These are phyloP conservation scores for Angomonas deanei DNA, from an alignment of 208 protist genomes.

Conservation along the genomic window DNA sequence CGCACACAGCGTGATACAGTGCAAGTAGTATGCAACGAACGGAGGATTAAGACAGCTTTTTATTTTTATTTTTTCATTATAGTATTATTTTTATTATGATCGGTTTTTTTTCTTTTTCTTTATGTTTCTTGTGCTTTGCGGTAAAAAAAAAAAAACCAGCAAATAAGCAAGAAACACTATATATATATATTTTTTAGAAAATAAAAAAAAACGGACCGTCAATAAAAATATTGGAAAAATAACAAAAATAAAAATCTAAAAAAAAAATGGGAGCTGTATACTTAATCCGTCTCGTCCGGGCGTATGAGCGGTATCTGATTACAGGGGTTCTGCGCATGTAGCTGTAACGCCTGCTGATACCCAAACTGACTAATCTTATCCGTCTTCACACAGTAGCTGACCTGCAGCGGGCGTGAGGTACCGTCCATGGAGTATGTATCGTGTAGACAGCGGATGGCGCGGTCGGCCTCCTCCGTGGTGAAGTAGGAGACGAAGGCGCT, in stretches of 20 bases:
- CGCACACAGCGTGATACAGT: too few species aligned
- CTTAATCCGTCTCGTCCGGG: background rate
- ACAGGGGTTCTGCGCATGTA: conserved; percentile 49
- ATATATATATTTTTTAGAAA: background rate
- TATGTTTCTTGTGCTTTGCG: too few species aligned
- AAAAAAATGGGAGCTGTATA: too few species aligned
- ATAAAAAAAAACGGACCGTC: background rate
- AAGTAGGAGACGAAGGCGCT: conserved; percentile 67
- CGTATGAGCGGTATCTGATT: conserved; percentile 32
- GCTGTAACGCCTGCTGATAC: conserved; percentile 47
- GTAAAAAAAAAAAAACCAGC: background rate
- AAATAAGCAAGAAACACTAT: background rate
- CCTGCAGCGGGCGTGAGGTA: conserved; percentile 65
- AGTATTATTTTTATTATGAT: too few species aligned
- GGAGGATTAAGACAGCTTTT: too few species aligned
- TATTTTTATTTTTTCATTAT: too few species aligned
- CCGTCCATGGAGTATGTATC: conserved; percentile 68
- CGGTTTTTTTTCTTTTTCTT: too few species aligned
- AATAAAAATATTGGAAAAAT: conserved; percentile 1
- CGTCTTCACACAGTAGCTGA: conserved; percentile 61
- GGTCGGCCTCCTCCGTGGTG: conserved; percentile 64
- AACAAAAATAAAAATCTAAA: too few species aligned
- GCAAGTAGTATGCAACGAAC: too few species aligned
- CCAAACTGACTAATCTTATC: conserved; percentile 62
- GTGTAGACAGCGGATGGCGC: conserved; percentile 62